Conservation (phyloP, 495 filamentous ascomycete genomes). For the Podospora comata region DNA sequence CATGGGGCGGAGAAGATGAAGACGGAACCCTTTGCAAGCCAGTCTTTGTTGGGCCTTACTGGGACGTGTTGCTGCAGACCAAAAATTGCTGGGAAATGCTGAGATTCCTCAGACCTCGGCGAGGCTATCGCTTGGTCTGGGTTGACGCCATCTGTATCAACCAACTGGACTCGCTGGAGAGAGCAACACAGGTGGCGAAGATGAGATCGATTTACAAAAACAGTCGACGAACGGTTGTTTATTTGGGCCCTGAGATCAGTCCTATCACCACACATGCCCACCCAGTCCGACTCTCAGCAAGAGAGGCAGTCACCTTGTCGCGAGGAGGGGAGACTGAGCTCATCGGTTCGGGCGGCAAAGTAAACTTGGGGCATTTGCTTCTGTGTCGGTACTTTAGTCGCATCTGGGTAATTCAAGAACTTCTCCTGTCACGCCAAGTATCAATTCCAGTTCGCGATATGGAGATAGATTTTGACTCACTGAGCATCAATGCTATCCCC, state of each 20-base stretch:
- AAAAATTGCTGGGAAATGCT: slow-evolving; percentile 35
- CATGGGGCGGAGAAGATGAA: slow-evolving; percentile 32
- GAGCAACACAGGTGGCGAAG: slow-evolving; percentile 22
- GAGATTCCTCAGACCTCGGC: slow-evolving; percentile 18
- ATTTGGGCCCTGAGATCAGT: slow-evolving; percentile 6
- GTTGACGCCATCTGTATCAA: slow-evolving; percentile 28
- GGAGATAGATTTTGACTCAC: slow-evolving; percentile 3
- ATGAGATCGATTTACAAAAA: slow-evolving; percentile 28
- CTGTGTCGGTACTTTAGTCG: slow-evolving; percentile 16
- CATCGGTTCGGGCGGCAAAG: background rate
- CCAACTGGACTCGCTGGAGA: slow-evolving; percentile 22
- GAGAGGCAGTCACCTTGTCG: background rate
- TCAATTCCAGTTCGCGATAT: slow-evolving; percentile 5
- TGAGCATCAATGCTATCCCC: background rate
- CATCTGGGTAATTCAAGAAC: slow-evolving; percentile 18
- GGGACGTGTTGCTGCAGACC: slow-evolving; percentile 32
- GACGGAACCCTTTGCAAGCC: slow-evolving; percentile 22
- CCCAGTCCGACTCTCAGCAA: background rate
- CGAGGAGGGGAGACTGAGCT: background rate
- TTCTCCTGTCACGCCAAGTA: slow-evolving; percentile 14
- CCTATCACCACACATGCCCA: background rate
- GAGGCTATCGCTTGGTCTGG: slow-evolving; percentile 20
- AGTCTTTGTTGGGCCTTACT: slow-evolving; percentile 32
- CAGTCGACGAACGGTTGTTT: slow-evolving; percentile 11
- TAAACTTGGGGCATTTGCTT: slow-evolving; percentile 1